phyloP scores from a whole-genome alignment of 768 basidiomycete genomes.

The Suillus alpinus region DNA sequence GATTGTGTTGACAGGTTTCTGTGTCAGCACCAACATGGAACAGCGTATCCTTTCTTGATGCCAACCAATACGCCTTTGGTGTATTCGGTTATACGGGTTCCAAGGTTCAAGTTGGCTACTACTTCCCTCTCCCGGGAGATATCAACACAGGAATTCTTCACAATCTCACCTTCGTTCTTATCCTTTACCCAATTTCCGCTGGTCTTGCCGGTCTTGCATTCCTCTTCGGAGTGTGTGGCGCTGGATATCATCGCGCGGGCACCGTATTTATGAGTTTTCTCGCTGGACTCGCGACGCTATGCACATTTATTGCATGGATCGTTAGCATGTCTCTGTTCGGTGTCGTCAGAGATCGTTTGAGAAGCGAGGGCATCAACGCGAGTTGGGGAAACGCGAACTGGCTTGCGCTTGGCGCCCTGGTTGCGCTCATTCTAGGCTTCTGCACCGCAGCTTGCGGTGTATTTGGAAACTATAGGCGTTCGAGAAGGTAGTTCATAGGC shows the following conservation, averaged over 20 bases:
- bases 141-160: slow-evolving; percentile 53
- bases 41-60: slow-evolving; percentile 63
- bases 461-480: slow-evolving; percentile 59
- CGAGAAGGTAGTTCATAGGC: slow-evolving; percentile 14
- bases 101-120: slow-evolving; percentile 54
- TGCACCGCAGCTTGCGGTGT: slow-evolving; percentile 64
- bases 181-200: slow-evolving; percentile 79
- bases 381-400: slow-evolving; percentile 80
- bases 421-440: slow-evolving; percentile 63
- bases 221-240: slow-evolving; percentile 67
- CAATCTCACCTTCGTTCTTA: slow-evolving; percentile 69
- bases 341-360: slow-evolving; percentile 58
- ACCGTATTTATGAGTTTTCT: slow-evolving; percentile 77
- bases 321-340: slow-evolving; percentile 83
- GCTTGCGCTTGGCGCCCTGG: slow-evolving; percentile 74
- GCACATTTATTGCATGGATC: slow-evolving; percentile 67
- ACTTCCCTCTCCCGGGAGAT: slow-evolving; percentile 30
- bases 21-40: slow-evolving; percentile 78
- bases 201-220: slow-evolving; percentile 64
- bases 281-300: slow-evolving; percentile 61
- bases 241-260: slow-evolving; percentile 60
- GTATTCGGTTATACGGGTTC: slow-evolving; percentile 77
- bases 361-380: slow-evolving; percentile 44
- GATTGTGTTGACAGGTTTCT: slow-evolving; percentile 45
- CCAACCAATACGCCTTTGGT: slow-evolving; percentile 56